phyloP scores from a whole-genome alignment of 75 land plant genomes.

The Cryptomeria japonica region DNA sequence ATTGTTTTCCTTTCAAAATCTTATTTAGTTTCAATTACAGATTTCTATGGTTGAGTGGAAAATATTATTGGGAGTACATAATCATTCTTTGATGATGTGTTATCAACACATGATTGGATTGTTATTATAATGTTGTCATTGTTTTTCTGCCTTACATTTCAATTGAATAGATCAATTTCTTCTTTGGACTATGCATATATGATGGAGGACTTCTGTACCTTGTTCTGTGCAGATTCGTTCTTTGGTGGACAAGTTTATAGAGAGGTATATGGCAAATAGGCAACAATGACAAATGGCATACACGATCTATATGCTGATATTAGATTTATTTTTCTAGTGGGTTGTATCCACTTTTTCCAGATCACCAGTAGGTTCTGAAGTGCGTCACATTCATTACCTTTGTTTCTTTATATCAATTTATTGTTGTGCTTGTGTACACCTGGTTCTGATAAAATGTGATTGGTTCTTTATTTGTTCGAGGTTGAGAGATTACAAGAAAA shows the following conservation, averaged over 20 bases:
- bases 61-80: neutral
- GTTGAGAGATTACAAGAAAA: slow-evolving; percentile 3
- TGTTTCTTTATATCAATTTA: slow-evolving; percentile 3
- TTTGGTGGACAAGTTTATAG: slow-evolving; percentile 91
- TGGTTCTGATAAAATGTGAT: slow-evolving; percentile 5
- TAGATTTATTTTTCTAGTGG: slow-evolving; percentile 1
- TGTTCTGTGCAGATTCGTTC: slow-evolving; percentile 75
- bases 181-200: neutral
- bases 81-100: neutral
- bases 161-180: neutral
- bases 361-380: slow-evolving; percentile 7
- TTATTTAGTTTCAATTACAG: neutral
- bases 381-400: slow-evolving; percentile 11
- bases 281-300: slow-evolving; percentile 22
- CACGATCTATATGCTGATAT: neutral
- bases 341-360: slow-evolving; percentile 5
- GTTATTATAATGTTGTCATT: neutral
- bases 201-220: neutral
- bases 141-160: neutral
- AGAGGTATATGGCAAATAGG: slow-evolving; percentile 62
- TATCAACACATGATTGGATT: neutral
- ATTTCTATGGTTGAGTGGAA: neutral
- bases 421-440: slow-evolving; percentile 3
- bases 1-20: neutral
- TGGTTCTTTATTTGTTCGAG: slow-evolving; percentile 11